A percentile compares a stretch with the other conserved stretches of the same genome.
These are phyloP conservation scores for Macrotyloma uniflorum DNA, from an alignment of 306 rosid genomes.

Conservation along the genomic window DNA sequence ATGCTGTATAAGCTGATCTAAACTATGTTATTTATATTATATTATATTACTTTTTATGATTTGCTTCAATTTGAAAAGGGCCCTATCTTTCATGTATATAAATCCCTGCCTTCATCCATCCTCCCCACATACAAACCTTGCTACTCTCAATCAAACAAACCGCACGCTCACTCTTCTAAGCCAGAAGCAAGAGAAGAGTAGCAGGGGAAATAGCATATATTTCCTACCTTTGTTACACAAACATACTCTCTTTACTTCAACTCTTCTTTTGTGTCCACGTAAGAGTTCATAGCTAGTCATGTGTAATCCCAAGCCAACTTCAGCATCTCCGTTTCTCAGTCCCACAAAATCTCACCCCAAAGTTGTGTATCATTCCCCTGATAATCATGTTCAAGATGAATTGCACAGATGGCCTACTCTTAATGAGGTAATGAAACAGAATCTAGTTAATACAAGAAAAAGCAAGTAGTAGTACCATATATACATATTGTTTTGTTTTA, in stretches of 20 bases:
- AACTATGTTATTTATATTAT: too few relatives aligned
- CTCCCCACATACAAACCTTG: constrained; percentile 42
- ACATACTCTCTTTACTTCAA: not conserved
- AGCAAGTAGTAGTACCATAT: not conserved
- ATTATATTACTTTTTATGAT: too few relatives aligned
- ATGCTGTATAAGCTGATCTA: too few relatives aligned
- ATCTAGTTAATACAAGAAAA: not conserved
- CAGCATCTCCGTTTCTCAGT: constrained; percentile 60
- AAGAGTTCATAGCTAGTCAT: constrained; percentile 32
- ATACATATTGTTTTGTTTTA: not conserved
- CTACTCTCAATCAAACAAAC: constrained; percentile 18
- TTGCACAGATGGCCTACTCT: constrained; percentile 82
- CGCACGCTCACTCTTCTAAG: constrained; percentile 14
- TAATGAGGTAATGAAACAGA: constrained; percentile 64
- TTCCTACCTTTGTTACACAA: constrained; percentile 10
- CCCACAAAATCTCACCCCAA: constrained; percentile 55
- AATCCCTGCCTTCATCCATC: constrained; percentile 40
- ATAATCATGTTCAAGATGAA: constrained; percentile 47
- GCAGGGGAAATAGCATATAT: not conserved
- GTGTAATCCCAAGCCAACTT: constrained; percentile 77
- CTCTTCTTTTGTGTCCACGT: constrained; percentile 17
- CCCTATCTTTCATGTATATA: constrained; percentile 57
- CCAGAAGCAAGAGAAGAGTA: constrained; percentile 10
- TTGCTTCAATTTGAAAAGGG: constrained; percentile 39
- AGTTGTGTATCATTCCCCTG: constrained; percentile 25